Base-by-base conservation (phyloP, 2,329 filamentous ascomycete genomes). In the Emericellopsis cladophorae region DNA sequence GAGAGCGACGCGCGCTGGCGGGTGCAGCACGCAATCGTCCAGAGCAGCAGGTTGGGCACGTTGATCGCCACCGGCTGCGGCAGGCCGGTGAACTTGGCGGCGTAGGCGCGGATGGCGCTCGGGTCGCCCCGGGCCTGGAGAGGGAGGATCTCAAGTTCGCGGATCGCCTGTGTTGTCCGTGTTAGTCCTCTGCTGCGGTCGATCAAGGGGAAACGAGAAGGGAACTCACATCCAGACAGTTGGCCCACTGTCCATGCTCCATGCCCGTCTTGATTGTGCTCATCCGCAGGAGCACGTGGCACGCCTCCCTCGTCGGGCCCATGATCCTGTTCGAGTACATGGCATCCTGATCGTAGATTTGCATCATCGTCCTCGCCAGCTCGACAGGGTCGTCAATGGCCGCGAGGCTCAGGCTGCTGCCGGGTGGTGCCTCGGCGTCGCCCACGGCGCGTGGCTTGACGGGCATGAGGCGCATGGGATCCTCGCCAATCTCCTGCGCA, bases 1-100 rank as follows among this genome's bases (percentile, higher is more conserved):
- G 21, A 24, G 21, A 93, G 70, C 45, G 79, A 68, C 51, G 84
- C 80, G 46, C 85, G 76, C 61, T 95, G 82, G 42, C 79, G 75
- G 39, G 82, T 81, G 61, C 89, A 93, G 64, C 84, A 88, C 34
- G 82, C 74, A 49, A 98, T 86, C 39, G 87, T 87, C 92, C 92
- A 96, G 66, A 95, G 82, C 47, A 98, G 74, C 46, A 96, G 70
- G 59, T 90, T 87, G 15, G 90, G 90, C 51, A 95, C 80, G 54
- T 92, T 94, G 56, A 86, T 81, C 3, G 89, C 82, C 33, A 98
- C 84, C 7, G 88, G 77, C 49, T 86, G 78, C 4, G 87, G 76
- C 33, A 94, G 73, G 2, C 74, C 70, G 14, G 85, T 76, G 64
- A 98, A 96, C 46, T 80, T 81, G 51, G 85, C 79, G 1, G 90